Conservation (phyloP, 140 eudicot genomes). For the Flaveria floridana region DNA sequence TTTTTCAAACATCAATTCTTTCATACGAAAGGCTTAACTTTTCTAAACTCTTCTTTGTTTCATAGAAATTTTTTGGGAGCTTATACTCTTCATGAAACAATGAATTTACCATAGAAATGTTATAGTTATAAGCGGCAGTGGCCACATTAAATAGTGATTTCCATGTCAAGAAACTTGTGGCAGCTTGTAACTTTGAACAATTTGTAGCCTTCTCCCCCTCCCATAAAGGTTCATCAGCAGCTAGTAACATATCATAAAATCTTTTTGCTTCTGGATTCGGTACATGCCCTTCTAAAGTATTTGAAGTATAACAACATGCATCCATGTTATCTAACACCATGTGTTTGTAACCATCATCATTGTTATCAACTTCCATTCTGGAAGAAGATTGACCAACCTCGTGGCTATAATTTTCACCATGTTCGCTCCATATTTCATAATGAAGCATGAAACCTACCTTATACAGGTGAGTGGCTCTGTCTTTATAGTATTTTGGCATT, state of each 20-base stretch:
- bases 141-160: too few relatives aligned
- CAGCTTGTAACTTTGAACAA: too few relatives aligned
- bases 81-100: background rate
- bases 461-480: too few relatives aligned
- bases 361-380: too few relatives aligned
- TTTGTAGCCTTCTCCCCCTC: too few relatives aligned
- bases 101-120: background rate
- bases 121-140: background rate
- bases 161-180: too few relatives aligned
- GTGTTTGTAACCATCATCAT: background rate
- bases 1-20: background rate
- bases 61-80: background rate
- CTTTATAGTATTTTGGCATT: too few relatives aligned
- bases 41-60: constrained; percentile 3
- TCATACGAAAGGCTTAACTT: background rate
- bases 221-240: too few relatives aligned
- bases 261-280: background rate
- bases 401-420: too few relatives aligned
- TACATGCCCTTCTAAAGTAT: background rate
- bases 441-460: too few relatives aligned
- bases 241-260: background rate
- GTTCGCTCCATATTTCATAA: too few relatives aligned
- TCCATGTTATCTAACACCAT: constrained; percentile 8
- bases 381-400: too few relatives aligned
- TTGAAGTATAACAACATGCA: background rate